phyloP scores from a whole-genome alignment of 106 monocot species.

The Dactylorhiza incarnata region DNA sequence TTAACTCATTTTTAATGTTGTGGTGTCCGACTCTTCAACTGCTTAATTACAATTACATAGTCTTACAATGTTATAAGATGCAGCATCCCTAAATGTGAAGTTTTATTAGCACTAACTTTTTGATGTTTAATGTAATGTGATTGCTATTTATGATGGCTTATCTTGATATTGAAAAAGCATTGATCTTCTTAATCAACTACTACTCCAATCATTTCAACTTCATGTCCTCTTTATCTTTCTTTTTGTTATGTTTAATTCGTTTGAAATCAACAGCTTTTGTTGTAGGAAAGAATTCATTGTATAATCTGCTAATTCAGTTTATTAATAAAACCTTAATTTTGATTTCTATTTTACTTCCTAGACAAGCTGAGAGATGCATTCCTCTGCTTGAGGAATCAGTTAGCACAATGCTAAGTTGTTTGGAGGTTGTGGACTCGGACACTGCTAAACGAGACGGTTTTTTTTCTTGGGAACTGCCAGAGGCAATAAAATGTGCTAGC shows the following conservation, averaged over 20 bases:
- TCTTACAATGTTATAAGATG: background rate
- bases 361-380: constrained; percentile 27
- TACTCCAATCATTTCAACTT: background rate
- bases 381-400: constrained; percentile 66
- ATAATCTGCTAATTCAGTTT: background rate
- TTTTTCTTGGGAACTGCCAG: constrained; percentile 47
- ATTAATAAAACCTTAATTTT: background rate
- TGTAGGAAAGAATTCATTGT: background rate
- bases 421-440: constrained; percentile 51
- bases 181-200: background rate
- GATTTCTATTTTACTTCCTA: too few relatives aligned
- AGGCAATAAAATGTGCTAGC: constrained; percentile 72
- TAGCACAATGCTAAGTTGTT: constrained; percentile 50
- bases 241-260: background rate
- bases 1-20: background rate
- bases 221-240: background rate
- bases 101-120: too few relatives aligned
- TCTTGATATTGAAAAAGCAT: background rate
- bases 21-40: background rate
- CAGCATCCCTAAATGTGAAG: background rate
- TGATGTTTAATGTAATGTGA: background rate
- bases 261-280: background rate
- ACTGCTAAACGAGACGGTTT: constrained; percentile 20
- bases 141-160: background rate
- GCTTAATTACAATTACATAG: background rate